Evolutionary conservation across 208 protist genomes (phyloP).

Genomic region (Crithidia bombi): DNA sequence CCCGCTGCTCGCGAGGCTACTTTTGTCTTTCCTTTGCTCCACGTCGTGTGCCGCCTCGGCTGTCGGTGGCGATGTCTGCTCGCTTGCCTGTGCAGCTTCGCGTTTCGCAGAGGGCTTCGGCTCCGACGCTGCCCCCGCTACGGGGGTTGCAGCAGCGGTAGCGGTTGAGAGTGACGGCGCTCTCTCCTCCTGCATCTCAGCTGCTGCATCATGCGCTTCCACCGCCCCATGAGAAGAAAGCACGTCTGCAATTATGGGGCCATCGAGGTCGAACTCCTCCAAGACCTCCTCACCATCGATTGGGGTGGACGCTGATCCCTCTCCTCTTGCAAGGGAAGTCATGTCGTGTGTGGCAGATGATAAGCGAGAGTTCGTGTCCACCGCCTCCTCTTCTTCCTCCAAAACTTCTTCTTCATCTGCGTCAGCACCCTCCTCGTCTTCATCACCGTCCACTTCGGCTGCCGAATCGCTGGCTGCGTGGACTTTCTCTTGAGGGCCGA

Average conservation of each 20-base stretch:
- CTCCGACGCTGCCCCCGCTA: too few species aligned
- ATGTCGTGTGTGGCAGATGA: too few species aligned
- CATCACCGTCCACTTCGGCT: conserved; percentile 15
- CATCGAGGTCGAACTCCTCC: conserved; percentile 34
- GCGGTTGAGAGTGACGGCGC: too few species aligned
- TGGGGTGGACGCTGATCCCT: too few species aligned
- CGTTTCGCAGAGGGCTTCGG: not conserved
- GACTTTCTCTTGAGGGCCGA: not conserved
- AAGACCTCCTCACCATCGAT: conserved; percentile 1
- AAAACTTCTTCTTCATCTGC: not conserved
- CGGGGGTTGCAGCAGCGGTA: too few species aligned
- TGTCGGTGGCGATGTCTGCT: not conserved
- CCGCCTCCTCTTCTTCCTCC: not conserved
- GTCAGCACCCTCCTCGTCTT: not conserved
- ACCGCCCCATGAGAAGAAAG: not conserved
- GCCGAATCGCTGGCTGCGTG: not conserved
- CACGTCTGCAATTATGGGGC: not conserved
- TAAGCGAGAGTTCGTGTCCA: too few species aligned
- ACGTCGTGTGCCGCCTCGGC: not conserved
- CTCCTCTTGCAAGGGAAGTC: too few species aligned
- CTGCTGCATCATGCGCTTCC: not conserved
- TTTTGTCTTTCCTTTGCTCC: not conserved
- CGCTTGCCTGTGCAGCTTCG: not conserved
- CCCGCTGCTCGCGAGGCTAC: not conserved
- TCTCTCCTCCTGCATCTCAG: too few species aligned